These are phyloP conservation scores for Wickerhamiella vanderwaltii DNA, from an alignment of 805 yeast genomes.

Conservation along the genomic window DNA sequence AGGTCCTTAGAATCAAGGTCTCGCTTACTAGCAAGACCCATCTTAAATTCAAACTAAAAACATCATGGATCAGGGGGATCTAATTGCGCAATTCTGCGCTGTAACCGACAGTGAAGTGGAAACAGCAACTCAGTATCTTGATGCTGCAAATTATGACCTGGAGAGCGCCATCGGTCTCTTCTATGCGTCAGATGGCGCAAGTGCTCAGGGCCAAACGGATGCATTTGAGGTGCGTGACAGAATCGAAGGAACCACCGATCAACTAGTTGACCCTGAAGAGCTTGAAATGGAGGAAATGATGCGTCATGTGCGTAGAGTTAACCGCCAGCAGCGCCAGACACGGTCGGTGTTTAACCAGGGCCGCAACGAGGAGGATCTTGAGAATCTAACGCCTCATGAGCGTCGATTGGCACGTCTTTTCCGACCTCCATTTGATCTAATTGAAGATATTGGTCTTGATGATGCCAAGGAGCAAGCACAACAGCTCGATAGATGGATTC, in stretches of 20 bases:
- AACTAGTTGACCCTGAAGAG: constrained; percentile 43
- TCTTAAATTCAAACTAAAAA: no score
- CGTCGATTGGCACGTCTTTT: constrained; percentile 69
- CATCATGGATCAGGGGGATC: constrained; percentile 16
- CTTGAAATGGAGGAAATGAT: constrained; percentile 18
- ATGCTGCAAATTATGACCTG: constrained; percentile 62
- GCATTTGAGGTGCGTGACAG: constrained; percentile 53
- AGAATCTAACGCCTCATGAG: constrained; percentile 23
- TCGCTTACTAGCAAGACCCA: no score
- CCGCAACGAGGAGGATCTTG: constrained; percentile 17
- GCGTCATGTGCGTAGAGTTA: constrained; percentile 17
- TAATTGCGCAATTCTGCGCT: constrained; percentile 62
- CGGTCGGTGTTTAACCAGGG: constrained; percentile 42
- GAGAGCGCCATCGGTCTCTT: constrained; percentile 77
- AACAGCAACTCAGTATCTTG: constrained; percentile 64
- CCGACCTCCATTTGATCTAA: constrained; percentile 88
- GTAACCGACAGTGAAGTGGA: constrained; percentile 65
- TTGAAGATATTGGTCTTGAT: constrained; percentile 55
- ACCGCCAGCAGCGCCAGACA: constrained; percentile 13
- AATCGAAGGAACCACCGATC: constrained; percentile 66
- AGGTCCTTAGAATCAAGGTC: no score
- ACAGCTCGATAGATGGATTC: constrained; percentile 58
- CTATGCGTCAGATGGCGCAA: constrained; percentile 45
- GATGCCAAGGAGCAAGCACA: constrained; percentile 61
- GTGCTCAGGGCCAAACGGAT: constrained; percentile 20